Evolutionary conservation across 768 basidiomycete genomes (phyloP), one percentile per base, ranked within the genome.

Genomic region (Macrolepiota albuminosa): DNA sequence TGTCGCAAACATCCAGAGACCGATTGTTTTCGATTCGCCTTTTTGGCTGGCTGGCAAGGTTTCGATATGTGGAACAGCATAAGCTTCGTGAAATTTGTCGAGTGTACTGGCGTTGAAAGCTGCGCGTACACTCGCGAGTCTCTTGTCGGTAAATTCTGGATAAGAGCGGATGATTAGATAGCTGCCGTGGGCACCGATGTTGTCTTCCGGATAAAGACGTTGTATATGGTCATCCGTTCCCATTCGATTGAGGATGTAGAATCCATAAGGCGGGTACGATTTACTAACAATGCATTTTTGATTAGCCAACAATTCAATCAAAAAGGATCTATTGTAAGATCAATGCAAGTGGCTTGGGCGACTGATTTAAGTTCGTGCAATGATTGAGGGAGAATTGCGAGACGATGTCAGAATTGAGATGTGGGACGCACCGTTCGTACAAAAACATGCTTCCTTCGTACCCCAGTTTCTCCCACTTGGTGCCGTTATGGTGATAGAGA

Each of bases 401-500:
- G 16, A n/a, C 53, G 21, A 21, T 21, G 21, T 21, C 21, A 21
- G 21, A 21, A 21, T 21, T 21, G 21, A 21, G 21, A 21, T 21
- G 21, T 21, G 21, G 21, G 21, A 77, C 83, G 64, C 65, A 91
- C 91, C 91, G 79, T 75, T 93, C 91, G 67, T 89, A 91, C 64
- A 94, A 76, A 74, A 94, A 93, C 85, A 93, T 91, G 73, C 84
- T 88, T n/a, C 91, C 92, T 70, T 94, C 91, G 69, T 73, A 89
- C 46, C 91, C 91, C 61, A 88, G 83, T 72, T 91, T 92, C 72
- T 86, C 84, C 91, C 91, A 94, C 68, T 84, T 86, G 66, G 81
- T 73, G 7, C 77, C 88, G 64, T 89, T 85, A 68, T 86, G 81
- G 68, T 88, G 85, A 66, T 92, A 91, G 56, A 91, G 77, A 74